A percentile compares a stretch with the other conserved stretches of the same genome.
These are phyloP conservation scores for Xylariaceae sp. DNA, from an alignment of 2,329 filamentous ascomycete genomes.

Conservation along the genomic window DNA sequence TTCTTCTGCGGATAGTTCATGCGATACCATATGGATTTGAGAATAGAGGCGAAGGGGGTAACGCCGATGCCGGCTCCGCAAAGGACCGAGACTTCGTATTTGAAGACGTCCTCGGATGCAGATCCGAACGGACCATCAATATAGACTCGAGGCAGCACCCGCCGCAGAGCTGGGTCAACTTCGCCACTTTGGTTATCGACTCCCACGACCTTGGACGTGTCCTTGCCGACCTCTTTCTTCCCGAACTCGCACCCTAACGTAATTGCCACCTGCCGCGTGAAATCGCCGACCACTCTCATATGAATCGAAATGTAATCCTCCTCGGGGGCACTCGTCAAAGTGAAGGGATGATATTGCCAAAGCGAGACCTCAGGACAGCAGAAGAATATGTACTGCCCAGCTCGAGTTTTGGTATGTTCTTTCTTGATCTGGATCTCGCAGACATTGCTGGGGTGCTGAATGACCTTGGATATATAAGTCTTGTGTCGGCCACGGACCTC, in stretches of 20 bases:
- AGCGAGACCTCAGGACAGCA: conserved; percentile 82
- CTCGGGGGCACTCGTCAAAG: conserved; percentile 79
- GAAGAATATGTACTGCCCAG: conserved; percentile 85
- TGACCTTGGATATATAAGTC: conserved; percentile 83
- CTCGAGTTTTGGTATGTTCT: conserved; percentile 74
- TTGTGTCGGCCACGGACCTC: conserved; percentile 77
- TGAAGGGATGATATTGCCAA: conserved; percentile 88
- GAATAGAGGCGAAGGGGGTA: conserved; percentile 80
- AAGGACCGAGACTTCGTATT: conserved; percentile 76
- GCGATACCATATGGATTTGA: conserved; percentile 90
- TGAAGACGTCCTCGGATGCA: conserved; percentile 85
- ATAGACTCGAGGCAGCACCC: conserved; percentile 74
- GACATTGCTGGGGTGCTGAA: conserved; percentile 84
- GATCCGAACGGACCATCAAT: conserved; percentile 83
- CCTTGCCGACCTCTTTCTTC: conserved; percentile 45
- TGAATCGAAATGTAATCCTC: conserved; percentile 89
- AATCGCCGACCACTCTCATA: conserved; percentile 78
- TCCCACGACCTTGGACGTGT: conserved; percentile 64
- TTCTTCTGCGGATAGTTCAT: conserved; percentile 83
- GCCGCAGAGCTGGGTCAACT: conserved; percentile 66
- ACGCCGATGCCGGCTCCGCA: conserved; percentile 80
- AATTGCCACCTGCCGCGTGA: conserved; percentile 66
- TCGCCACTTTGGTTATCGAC: conserved; percentile 57
- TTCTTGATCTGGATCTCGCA: conserved; percentile 93
- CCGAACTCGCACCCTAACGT: conserved; percentile 73